A percentile compares a stretch with the other conserved stretches of the same genome.
Evolutionary conservation across 2,329 filamentous ascomycete genomes (phyloP).

Genomic region (Sporothrix brasiliensis): DNA sequence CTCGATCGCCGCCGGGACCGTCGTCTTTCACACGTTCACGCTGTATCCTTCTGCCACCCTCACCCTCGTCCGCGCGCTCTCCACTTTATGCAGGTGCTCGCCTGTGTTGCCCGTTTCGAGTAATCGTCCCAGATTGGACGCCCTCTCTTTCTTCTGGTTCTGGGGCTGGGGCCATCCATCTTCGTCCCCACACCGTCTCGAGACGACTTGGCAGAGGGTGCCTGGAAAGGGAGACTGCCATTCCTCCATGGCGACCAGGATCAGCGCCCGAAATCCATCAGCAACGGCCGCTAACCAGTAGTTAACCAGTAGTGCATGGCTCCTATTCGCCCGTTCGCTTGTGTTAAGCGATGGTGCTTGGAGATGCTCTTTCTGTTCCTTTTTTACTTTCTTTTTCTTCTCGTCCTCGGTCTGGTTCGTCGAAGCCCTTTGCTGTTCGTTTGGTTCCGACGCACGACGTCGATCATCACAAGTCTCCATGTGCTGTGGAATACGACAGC

Average conservation of each 20-base stretch:
- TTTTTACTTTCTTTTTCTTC: neutral
- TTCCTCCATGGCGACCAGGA: neutral
- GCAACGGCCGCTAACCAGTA: conserved; percentile 7
- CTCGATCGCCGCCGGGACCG: no score
- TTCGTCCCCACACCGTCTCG: neutral
- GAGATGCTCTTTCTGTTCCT: neutral
- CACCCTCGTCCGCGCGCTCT: neutral
- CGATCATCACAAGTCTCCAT: no score
- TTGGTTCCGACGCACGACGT: no score
- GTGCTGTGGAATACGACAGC: no score
- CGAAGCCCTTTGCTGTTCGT: no score
- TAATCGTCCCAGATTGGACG: conserved; percentile 1
- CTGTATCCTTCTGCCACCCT: neutral
- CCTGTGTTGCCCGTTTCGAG: conserved; percentile 33
- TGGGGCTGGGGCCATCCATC: neutral
- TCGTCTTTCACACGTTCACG: neutral
- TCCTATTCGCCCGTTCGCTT: conserved; percentile 29
- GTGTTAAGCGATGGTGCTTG: conserved; percentile 27
- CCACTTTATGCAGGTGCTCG: conserved; percentile 29
- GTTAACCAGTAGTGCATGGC: neutral
- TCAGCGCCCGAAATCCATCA: neutral
- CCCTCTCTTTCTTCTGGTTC: neutral
- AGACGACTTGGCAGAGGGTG: no score
- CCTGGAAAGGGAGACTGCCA: neutral
- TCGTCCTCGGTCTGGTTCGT: neutral